A percentile compares a stretch with the other conserved stretches of the same genome.
Evolutionary conservation across 257 asterid species (phyloP).

Genomic region (Gentiana macrophylla): DNA sequence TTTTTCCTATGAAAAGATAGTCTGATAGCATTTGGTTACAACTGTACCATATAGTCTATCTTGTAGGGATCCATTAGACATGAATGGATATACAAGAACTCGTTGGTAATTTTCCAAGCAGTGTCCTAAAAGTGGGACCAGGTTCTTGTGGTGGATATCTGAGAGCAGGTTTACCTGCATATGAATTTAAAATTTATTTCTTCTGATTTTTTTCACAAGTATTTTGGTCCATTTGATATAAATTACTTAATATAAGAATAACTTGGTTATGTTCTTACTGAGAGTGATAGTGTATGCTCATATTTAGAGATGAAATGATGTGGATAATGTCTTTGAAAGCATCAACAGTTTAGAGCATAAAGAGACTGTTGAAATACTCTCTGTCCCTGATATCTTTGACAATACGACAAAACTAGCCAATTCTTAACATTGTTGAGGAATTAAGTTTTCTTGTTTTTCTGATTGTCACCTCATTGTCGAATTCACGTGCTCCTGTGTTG

Average conservation of each 20-base stretch:
- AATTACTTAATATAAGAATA: background rate
- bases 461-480: constrained; percentile 55
- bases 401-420: too few species aligned
- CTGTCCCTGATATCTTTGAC: background rate
- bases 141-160: constrained; percentile 60
- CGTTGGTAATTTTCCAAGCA: constrained; percentile 87
- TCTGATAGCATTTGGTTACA: constrained; percentile 3
- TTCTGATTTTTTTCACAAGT: too few species aligned
- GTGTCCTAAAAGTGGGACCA: constrained; percentile 71
- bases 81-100: constrained; percentile 82
- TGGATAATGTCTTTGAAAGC: too few species aligned
- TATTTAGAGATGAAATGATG: too few species aligned
- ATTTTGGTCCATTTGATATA: too few species aligned
- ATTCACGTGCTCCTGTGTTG: constrained; percentile 84
- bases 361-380: too few species aligned
- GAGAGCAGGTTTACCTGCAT: constrained; percentile 70
- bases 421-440: background rate
- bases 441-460: background rate
- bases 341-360: too few species aligned
- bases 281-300: too few species aligned
- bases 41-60: constrained; percentile 75
- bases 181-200: too few species aligned
- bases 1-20: constrained; percentile 1
- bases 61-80: constrained; percentile 91
- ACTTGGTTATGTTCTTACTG: too few species aligned